These are phyloP conservation scores for Nicotiana attenuata DNA, from an alignment of 257 asterid species.

Conservation along the genomic window DNA sequence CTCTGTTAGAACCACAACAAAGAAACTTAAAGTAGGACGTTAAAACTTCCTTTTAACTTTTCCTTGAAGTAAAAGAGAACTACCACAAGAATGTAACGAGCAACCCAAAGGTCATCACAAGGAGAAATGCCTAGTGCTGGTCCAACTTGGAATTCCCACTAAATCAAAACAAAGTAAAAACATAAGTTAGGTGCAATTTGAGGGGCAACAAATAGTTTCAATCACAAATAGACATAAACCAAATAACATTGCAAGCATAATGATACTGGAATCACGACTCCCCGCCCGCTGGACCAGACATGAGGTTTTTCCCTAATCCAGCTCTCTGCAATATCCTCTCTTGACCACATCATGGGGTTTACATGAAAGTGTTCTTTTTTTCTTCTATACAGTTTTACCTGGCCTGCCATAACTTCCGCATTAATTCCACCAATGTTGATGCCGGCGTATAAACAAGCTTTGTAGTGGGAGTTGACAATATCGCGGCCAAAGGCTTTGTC, in stretches of 20 bases:
- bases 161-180: background rate
- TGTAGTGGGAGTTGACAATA: conserved; percentile 70
- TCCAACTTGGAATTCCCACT: conserved; percentile 98
- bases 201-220: too few species aligned
- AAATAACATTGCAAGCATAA: too few species aligned
- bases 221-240: too few species aligned
- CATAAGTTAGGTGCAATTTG: background rate
- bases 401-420: conserved; percentile 91
- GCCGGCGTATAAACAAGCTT: conserved; percentile 74
- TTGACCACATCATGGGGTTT: too few species aligned
- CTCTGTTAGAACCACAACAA: conserved; percentile 40
- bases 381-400: conserved; percentile 27
- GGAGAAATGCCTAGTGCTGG: conserved; percentile 82
- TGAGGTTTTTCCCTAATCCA: too few species aligned
- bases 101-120: conserved; percentile 81
- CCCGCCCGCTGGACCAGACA: too few species aligned
- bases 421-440: conserved; percentile 78
- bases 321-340: too few species aligned
- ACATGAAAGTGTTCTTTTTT: too few species aligned
- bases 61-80: background rate
- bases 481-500: conserved; percentile 87
- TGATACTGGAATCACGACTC: too few species aligned
- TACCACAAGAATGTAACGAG: conserved; percentile 88
- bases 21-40: background rate
- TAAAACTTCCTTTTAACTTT: background rate